Base-by-base conservation (phyloP, 176 grass and related monocot genomes). In the Eleusine coracana region DNA sequence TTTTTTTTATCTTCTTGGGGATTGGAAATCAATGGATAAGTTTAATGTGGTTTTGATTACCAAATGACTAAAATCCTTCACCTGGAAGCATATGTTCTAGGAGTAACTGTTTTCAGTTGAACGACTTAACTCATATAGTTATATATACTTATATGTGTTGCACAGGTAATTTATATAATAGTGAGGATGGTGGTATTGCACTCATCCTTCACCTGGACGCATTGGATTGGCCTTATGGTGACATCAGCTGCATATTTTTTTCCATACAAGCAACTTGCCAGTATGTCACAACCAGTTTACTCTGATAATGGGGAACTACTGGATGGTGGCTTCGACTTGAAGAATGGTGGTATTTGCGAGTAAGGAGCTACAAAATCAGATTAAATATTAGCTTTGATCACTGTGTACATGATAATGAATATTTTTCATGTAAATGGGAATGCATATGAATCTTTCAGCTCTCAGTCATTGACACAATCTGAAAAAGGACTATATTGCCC, bases 121-220 rank as follows among this genome's bases (percentile, higher is more conserved):
- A 63, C 2, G 1, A 25, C 2, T 37, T 37, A 81, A 27, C 34
- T 86, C 28, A 50, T 34, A 34, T 34, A 34, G 31, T 34, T 2
- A n/a, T 82, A 27, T 50, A 41, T 79, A 41, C 41, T 75, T 54
- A 25, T 34, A 34, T 0, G 34, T 73, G 5, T 1, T 73, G 10
- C 69, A 66, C 91, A 96, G 93, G 85, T 83, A 70, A 75, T 96
- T 78, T 99, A 94, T 77, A 66, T 99, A 54, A 51, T 96, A 77
- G 89, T 90, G 80, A 91, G 96, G 60, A 92, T 99, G 91, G 66
- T 71, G 34, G 80, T 96, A 79, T 89, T 99, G 92, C 69, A 96
- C 80, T 93, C 96, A 16, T 96, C 87, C 51, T 99, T 99, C 83
- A 89, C 91, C 70, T 99, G 93, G 96, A 99, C 93, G 89, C 93